Evolutionary conservation across 257 asterid species (phyloP).

Genomic region (Salvia rosmarinus): DNA sequence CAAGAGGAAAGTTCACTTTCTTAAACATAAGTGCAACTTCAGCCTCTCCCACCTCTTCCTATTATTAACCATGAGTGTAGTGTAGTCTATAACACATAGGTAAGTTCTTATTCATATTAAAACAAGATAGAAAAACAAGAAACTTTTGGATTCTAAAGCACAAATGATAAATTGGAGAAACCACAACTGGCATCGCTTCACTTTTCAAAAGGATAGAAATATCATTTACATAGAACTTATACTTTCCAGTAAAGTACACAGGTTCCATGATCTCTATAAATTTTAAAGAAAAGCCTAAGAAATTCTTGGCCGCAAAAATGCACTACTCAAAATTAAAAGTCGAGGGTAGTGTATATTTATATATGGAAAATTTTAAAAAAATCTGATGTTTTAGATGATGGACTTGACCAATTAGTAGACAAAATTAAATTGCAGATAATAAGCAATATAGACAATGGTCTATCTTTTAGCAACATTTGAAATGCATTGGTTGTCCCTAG

Average conservation of each 20-base stretch:
- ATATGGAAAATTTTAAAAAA: neutral
- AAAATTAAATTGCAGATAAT: neutral
- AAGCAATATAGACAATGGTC: constrained; percentile 1
- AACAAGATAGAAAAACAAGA: constrained; percentile 7
- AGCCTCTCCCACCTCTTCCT: constrained; percentile 21
- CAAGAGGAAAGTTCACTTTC: constrained; percentile 11
- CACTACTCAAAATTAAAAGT: neutral
- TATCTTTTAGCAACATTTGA: constrained; percentile 18
- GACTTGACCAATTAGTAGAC: constrained; percentile 1
- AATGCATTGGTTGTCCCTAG: neutral
- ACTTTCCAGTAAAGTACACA: neutral
- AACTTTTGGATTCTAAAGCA: constrained; percentile 9
- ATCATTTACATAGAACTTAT: constrained; percentile 9
- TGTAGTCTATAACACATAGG: constrained; percentile 27
- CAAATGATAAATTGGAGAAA: constrained; percentile 20
- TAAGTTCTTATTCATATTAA: neutral
- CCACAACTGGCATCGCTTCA: neutral
- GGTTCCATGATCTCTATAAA: neutral
- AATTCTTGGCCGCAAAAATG: neutral
- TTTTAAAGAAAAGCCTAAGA: constrained; percentile 13
- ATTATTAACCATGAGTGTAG: constrained; percentile 12
- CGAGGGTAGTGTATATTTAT: constrained; percentile 4
- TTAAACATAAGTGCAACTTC: constrained; percentile 1
- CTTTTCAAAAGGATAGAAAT: constrained; percentile 12
- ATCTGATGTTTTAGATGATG: neutral